Conservation (phyloP, 192 early-diverging fungal genomes). For the Haplosporangium gracile region DNA sequence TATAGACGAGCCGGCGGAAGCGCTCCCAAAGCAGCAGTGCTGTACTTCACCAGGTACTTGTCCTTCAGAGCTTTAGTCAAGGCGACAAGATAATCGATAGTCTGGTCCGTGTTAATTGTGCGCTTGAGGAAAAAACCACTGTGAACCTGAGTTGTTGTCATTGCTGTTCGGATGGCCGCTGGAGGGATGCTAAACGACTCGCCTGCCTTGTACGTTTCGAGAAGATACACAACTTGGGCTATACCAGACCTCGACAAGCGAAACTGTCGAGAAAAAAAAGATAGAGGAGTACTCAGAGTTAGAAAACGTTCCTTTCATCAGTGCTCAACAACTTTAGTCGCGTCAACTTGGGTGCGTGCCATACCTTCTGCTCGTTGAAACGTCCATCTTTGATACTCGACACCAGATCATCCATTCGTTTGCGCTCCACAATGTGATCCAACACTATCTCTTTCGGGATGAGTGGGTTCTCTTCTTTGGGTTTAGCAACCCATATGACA, state of each 20-base stretch:
- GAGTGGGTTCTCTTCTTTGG: conserved; percentile 1
- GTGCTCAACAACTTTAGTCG: neutral
- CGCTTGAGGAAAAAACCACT: conserved; percentile 90
- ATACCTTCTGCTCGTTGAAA: conserved; percentile 93
- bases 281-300: neutral
- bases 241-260: conserved; percentile 80
- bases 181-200: conserved; percentile 71
- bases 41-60: conserved; percentile 53
- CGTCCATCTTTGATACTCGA: conserved; percentile 94
- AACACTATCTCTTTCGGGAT: conserved; percentile 78
- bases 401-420: conserved; percentile 94
- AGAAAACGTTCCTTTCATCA: neutral
- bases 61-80: conserved; percentile 69
- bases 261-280: conserved; percentile 57
- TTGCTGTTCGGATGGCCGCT: conserved; percentile 75
- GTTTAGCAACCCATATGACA: conserved; percentile 87
- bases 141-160: conserved; percentile 80
- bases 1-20: too few relatives aligned
- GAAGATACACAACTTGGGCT: conserved; percentile 84
- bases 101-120: conserved; percentile 82
- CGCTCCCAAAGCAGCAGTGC: neutral
- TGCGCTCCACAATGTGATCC: conserved; percentile 91
- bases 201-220: conserved; percentile 85
- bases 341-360: neutral
- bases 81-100: conserved; percentile 79